phyloP scores from a whole-genome alignment of 169 alveolate species.

The Eimeria maxima region DNA sequence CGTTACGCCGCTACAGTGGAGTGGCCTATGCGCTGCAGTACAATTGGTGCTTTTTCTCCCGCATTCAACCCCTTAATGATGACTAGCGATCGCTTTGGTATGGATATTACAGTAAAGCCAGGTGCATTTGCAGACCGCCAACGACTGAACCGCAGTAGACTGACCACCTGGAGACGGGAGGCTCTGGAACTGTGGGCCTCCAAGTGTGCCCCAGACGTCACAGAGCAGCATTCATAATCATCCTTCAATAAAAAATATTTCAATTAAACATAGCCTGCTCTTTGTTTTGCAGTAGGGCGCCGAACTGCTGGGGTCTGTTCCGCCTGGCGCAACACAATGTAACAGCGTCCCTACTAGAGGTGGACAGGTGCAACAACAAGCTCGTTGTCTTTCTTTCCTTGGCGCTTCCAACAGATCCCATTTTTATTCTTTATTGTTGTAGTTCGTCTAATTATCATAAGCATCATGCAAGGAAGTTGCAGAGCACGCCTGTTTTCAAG shows the following conservation, averaged over 20 bases:
- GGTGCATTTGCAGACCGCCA: not conserved
- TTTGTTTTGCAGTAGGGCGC: not conserved
- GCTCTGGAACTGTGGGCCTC: not conserved
- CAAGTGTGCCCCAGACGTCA: not conserved
- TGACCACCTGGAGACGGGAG: constrained; percentile 1
- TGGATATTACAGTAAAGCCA: not conserved
- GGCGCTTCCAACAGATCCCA: not conserved
- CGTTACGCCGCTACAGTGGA: constrained; percentile 2
- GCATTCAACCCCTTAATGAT: not conserved
- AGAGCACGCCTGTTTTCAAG: not conserved
- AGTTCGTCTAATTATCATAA: not conserved
- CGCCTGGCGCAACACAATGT: not conserved
- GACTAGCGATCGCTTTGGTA: not conserved
- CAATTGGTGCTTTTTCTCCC: not conserved
- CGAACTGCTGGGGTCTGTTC: not conserved
- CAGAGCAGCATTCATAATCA: not conserved
- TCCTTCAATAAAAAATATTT: not conserved
- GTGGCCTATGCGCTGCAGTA: constrained; percentile 14
- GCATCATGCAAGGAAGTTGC: not conserved
- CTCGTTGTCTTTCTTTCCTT: not conserved
- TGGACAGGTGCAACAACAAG: constrained; percentile 21
- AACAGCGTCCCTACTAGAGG: not conserved
- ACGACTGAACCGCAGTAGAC: not conserved
- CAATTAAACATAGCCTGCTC: not conserved
- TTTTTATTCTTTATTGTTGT: not conserved